A percentile compares a stretch with the other conserved stretches of the same genome.
Conservation (phyloP, 805 yeast species). For the Peterozyma toletana region DNA sequence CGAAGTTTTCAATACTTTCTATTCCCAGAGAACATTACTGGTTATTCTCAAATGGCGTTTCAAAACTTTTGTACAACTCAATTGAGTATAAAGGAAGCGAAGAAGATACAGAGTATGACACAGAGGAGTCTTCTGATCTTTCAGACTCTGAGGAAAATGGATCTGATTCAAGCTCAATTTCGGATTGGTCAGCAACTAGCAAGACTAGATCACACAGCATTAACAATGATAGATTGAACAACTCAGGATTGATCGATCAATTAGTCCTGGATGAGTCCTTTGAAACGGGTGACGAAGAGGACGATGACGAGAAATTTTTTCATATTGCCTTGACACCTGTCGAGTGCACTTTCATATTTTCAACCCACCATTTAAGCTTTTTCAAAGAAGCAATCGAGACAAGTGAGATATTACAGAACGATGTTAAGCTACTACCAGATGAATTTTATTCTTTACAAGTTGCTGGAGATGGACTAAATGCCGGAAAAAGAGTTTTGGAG, state of each 20-base stretch:
- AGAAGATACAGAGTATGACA: constrained; percentile 2
- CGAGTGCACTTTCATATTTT: constrained; percentile 57
- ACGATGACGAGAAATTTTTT: constrained; percentile 39
- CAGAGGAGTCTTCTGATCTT: constrained; percentile 12
- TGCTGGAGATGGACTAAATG: constrained; percentile 51
- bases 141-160: constrained; percentile 9
- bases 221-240: constrained; percentile 2
- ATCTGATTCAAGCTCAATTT: constrained; percentile 3
- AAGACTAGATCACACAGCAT: constrained; percentile 4
- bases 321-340: constrained; percentile 56
- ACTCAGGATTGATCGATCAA: constrained; percentile 8
- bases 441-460: constrained; percentile 48
- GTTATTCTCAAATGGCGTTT: constrained; percentile 45
- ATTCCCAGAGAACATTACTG: constrained; percentile 46
- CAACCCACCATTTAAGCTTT: constrained; percentile 28
- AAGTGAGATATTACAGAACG: constrained; percentile 25
- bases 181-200: constrained; percentile 8
- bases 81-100: constrained; percentile 11
- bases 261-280: constrained; percentile 5
- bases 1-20: constrained; percentile 40
- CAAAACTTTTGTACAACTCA: constrained; percentile 35
- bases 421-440: constrained; percentile 32
- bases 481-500: constrained; percentile 46
- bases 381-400: constrained; percentile 32
- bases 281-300: constrained; percentile 13